Conservation (phyloP, 768 basidiomycete species). For the Tubosaeta brunneosetosa region DNA sequence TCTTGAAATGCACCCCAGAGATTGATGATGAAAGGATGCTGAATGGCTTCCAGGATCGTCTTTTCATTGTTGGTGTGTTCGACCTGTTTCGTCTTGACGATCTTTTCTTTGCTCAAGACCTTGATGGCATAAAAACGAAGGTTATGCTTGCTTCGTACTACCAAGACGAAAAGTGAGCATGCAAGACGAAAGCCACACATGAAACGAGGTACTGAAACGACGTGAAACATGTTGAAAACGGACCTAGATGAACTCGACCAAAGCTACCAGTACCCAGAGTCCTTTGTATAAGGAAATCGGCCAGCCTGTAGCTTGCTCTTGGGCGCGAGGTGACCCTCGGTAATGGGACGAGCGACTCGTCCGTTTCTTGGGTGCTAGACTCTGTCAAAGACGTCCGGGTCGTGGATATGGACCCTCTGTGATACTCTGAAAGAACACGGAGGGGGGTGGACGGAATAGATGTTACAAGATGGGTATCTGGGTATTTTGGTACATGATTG, state of each 20-base stretch:
- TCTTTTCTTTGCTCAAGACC: slow-evolving; percentile 88
- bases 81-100: slow-evolving; percentile 89
- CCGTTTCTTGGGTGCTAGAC: slow-evolving; percentile 40
- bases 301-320: slow-evolving; percentile 64
- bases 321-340: slow-evolving; percentile 41
- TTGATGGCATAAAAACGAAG: slow-evolving; percentile 96
- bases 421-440: slow-evolving; percentile 42
- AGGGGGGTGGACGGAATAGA: slow-evolving; percentile 9
- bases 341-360: slow-evolving; percentile 30
- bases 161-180: neutral
- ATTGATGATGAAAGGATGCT: slow-evolving; percentile 93
- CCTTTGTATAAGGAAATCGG: slow-evolving; percentile 76
- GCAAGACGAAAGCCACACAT: neutral
- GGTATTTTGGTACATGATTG: slow-evolving; percentile 2
- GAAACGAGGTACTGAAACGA: neutral
- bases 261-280: slow-evolving; percentile 95
- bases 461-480: neutral
- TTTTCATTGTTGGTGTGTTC: slow-evolving; percentile 98
- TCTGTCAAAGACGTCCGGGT: slow-evolving; percentile 57
- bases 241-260: slow-evolving; percentile 91
- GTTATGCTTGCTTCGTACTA: slow-evolving; percentile 90
- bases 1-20: slow-evolving; percentile 97
- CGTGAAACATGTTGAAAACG: slow-evolving; percentile 1
- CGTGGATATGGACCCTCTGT: slow-evolving; percentile 64
- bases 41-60: slow-evolving; percentile 74